Evolutionary conservation across 305 asterid genomes (phyloP), one percentile per base, ranked within the genome.

Genomic region (Salvia sclarea): DNA sequence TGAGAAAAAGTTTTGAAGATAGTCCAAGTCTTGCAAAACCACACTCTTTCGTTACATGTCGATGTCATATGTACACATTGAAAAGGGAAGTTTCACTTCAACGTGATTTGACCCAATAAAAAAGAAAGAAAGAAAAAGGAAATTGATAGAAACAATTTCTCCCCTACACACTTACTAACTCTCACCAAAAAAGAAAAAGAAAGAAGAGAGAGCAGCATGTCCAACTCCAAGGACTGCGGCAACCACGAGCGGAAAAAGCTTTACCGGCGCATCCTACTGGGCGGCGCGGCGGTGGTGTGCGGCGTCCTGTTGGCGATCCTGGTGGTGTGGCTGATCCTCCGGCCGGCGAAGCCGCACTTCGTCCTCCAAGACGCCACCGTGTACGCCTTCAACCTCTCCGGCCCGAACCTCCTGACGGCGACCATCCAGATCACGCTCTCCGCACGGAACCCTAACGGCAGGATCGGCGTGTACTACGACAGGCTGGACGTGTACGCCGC

Each of bases 351-450:
- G 18, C 96, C 95, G 1, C 84, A 56, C 0, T 81, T 88, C 81
- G 18, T 73, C 82, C 93, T 85, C 79, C 92, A 87, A 31, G 96
- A 88, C 61, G 89, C 82, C 76, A 81, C 93, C 53, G 66, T 88
- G 18, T 81, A 78, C 76, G 80, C 88, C 66, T 85, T 91, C 83
- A 83, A 84, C 79, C 83, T 85, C 74, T 48, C 89, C 12, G 62
- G 12, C 62, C 47, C 54, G 2, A 79, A 73, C 66, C 13, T 75
- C 83, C 81, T 89, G 50, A 77, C 89, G 61, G 57, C 95, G 65
- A 78, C 65, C 74, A 33, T 87, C 38, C 96, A 89, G 75, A 56
- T 85, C 75, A 85, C 91, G 6, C 69, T 90, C 60, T 60, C 48
- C 28, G 59, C 96, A 2, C 84, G 90, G 0, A 90, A 90, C 83